Evolutionary conservation across 768 basidiomycete species (phyloP), one percentile per base, ranked within the genome.

Genomic region (Termitomyces sp.): DNA sequence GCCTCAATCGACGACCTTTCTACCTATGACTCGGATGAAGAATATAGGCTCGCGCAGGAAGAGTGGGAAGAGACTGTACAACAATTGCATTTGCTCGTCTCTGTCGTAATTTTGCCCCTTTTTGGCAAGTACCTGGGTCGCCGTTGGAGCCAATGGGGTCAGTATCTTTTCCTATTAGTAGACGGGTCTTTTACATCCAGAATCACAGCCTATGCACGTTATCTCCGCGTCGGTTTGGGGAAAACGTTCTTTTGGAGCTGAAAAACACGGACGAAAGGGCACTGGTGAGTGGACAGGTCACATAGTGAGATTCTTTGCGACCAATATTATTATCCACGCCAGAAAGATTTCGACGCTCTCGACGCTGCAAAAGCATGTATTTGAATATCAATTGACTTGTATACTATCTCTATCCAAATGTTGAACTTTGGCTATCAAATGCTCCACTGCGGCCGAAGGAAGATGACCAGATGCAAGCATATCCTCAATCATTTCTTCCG

Each of bases 21-120:
- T 19, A 67, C 79, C 12, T 82, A 81, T 66, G 83, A 84, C 67
- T 77, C 77, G 2, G 81, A 84, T 59, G 88, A 89, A 55, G 90
- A 93, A 63, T 83, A 82, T 62, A 81, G 77, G 40, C 74, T 87
- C 45, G 88, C 90, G 2, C 89, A 94, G 69, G 80, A 88, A 66
- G 94, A 97, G 73, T 96, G 94, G 94, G 87, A 93, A 64, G 94
- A 97, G 69, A 90, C 88, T 64, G 65, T 96, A 48, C 73, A 85
- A 57, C 93, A 97, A 67, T 78, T 97, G 44, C 85, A 89, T 66
- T 81, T 92, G 66, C 80, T 96, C 19, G 70, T 90, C 51, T 81
- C 88, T 37, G 76, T 92, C 54, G 86, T 95, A 24, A 74, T 95
- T 45, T 73, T 97, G 55, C 94, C 94, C 2, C 88, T 85, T 72